A percentile compares a stretch with the other conserved stretches of the same genome.
Evolutionary conservation across 495 filamentous ascomycete genomes (phyloP).

Genomic region (Friedmanniomyces simplex): DNA sequence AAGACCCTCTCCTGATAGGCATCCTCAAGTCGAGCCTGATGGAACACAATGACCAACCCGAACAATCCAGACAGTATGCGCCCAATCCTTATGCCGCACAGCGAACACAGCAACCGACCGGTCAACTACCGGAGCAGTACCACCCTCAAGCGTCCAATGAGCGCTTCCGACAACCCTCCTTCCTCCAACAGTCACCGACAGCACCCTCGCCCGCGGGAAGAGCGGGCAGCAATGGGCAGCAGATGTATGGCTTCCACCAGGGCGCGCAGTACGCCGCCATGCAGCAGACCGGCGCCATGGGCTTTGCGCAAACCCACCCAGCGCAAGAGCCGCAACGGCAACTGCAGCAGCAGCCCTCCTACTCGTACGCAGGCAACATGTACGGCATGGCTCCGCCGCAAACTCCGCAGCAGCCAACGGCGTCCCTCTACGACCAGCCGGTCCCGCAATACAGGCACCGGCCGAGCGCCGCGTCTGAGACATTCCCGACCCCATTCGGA

Average conservation of each 20-base stretch:
- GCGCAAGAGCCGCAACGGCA: conserved; percentile 32
- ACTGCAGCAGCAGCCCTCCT: conserved; percentile 34
- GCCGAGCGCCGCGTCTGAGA: conserved; percentile 71
- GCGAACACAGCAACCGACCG: conserved; percentile 21
- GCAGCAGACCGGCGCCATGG: conserved; percentile 36
- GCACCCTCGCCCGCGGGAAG: conserved; percentile 26
- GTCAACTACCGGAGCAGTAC: conserved; percentile 23
- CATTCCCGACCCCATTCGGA: conserved; percentile 59
- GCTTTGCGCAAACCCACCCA: conserved; percentile 44
- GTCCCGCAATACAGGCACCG: conserved; percentile 69
- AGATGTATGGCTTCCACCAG: conserved; percentile 47
- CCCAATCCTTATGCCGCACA: conserved; percentile 21
- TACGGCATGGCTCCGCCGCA: conserved; percentile 58
- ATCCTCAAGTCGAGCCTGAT: conserved; percentile 25
- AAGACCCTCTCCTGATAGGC: conserved; percentile 20
- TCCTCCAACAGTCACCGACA: conserved; percentile 25
- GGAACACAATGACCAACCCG: conserved; percentile 35
- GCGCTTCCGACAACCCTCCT: conserved; percentile 27
- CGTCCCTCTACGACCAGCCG: conserved; percentile 64
- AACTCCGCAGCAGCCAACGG: conserved; percentile 39
- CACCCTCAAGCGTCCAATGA: conserved; percentile 22
- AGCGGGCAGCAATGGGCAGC: conserved; percentile 33
- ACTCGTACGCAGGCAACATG: conserved; percentile 54
- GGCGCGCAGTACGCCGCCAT: conserved; percentile 44
- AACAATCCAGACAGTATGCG: conserved; percentile 25